Evolutionary conservation across 140 eudicot species (phyloP).

Genomic region (Anethum foeniculum): DNA sequence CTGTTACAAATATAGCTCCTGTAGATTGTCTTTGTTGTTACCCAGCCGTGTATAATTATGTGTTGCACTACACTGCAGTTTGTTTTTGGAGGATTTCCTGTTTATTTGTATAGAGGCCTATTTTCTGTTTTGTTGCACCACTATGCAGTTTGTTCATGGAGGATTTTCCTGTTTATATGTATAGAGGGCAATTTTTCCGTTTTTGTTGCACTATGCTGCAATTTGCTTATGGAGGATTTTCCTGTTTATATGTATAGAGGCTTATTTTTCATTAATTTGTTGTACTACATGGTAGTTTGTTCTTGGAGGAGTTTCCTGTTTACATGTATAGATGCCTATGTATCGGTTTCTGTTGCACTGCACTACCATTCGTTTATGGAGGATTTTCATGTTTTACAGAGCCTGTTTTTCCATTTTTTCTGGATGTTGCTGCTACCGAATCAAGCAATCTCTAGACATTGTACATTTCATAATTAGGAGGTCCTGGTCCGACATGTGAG

Average conservation of each 20-base stretch:
- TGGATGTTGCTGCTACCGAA: no score
- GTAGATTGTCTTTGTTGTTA: slow-evolving; percentile 9
- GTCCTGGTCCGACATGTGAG: no score
- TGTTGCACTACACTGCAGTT: not conserved
- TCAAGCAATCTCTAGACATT: not conserved
- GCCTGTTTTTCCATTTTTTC: not conserved
- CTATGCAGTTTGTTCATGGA: not conserved
- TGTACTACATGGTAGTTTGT: no score
- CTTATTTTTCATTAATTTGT: not conserved
- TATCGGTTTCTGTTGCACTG: no score
- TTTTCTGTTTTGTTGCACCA: not conserved
- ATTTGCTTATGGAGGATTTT: slow-evolving; percentile 1
- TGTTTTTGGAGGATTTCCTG: slow-evolving; percentile 1
- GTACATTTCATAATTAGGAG: no score
- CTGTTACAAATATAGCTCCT: not conserved
- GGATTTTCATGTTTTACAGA: slow-evolving; percentile 1
- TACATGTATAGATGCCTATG: no score
- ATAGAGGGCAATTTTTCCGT: not conserved
- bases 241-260: slow-evolving; percentile 7
- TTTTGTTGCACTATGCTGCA: not conserved
- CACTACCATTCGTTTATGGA: not conserved
- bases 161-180: slow-evolving; percentile 10
- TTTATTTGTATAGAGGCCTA: not conserved
- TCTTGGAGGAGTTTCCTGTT: no score
- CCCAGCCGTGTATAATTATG: slow-evolving; percentile 9